Conservation (phyloP, 805 yeast genomes). For the Lipomyces sp. region DNA sequence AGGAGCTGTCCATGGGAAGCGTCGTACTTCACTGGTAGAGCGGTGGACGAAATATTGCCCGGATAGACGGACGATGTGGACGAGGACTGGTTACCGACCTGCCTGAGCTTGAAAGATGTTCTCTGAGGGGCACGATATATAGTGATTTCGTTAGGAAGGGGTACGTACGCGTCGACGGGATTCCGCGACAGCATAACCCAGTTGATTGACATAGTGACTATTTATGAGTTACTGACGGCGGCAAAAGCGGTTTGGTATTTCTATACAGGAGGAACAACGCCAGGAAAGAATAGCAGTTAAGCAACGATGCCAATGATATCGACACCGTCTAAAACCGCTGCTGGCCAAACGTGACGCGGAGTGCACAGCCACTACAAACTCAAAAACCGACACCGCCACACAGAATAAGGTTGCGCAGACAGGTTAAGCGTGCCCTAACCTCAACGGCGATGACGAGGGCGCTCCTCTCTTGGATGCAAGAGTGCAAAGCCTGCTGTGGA, state of each 20-base stretch:
- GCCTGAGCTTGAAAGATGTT: constrained; percentile 25
- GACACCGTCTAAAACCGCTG: neutral
- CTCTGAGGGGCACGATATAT: constrained; percentile 30
- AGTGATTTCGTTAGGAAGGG: constrained; percentile 33
- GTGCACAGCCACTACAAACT: constrained; percentile 1
- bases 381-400: neutral
- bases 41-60: constrained; percentile 13
- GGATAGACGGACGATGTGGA: constrained; percentile 21
- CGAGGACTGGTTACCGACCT: constrained; percentile 15
- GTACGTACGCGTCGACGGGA: constrained; percentile 32
- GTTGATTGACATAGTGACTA: constrained; percentile 38
- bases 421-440: neutral
- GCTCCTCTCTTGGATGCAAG: no score
- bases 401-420: neutral
- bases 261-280: neutral
- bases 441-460: neutral
- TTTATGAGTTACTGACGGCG: neutral
- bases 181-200: constrained; percentile 39
- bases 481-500: no score
- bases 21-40: constrained; percentile 20
- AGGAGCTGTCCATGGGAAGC: constrained; percentile 34
- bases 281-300: neutral
- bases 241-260: neutral
- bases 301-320: neutral
- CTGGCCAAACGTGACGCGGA: neutral